Evolutionary conservation across 1,284 basidiomycete genomes (phyloP).

Genomic region (Ceratorhiza oryzae-sativae): DNA sequence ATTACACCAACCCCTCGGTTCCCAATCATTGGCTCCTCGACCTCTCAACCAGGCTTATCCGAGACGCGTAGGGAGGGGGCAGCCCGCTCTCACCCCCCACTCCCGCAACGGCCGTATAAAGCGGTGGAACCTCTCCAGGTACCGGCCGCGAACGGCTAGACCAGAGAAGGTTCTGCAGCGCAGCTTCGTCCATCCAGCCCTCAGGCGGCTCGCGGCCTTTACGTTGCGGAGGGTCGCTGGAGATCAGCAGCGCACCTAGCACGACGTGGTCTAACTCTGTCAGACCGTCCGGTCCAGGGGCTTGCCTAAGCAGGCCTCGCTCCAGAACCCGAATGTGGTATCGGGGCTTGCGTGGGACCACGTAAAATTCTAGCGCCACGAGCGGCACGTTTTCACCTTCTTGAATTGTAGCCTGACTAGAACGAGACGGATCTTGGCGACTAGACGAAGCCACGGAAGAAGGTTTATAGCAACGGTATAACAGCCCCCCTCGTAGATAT

Average conservation of each 20-base stretch:
- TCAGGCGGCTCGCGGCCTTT: background rate
- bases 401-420: background rate
- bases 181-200: background rate
- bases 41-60: background rate
- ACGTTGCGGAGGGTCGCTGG: background rate
- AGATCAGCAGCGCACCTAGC: background rate
- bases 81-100: background rate
- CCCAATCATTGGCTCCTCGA: background rate
- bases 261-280: constrained; percentile 30
- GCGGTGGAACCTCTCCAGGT: background rate
- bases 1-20: background rate
- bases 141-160: background rate
- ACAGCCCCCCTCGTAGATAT: background rate
- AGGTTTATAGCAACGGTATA: constrained; percentile 5
- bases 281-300: background rate
- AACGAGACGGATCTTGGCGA: background rate
- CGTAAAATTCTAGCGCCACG: background rate
- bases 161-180: constrained; percentile 2
- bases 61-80: constrained; percentile 1
- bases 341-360: background rate
- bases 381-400: background rate
- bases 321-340: constrained; percentile 1
- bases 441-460: background rate
- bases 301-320: background rate
- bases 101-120: background rate